A percentile compares a stretch with the other conserved stretches of the same genome.
Evolutionary conservation across 2,329 filamentous ascomycete species (phyloP).

Genomic region (Phaeosphaeria sp.): DNA sequence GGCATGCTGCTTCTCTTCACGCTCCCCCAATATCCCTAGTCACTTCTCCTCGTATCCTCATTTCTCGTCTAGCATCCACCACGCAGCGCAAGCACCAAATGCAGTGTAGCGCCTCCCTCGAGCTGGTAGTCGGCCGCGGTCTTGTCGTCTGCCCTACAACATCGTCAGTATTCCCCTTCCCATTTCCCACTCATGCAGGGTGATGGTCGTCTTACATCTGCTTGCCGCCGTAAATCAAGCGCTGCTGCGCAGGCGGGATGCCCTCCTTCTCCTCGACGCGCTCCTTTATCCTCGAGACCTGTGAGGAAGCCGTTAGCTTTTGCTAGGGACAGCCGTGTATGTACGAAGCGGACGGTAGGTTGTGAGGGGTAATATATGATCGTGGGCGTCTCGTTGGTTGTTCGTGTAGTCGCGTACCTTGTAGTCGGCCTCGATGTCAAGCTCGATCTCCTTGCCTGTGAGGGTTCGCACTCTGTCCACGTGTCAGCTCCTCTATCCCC

Average conservation of each 20-base stretch:
- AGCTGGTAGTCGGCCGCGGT: constrained; percentile 89
- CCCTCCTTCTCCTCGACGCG: constrained; percentile 99
- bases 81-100: constrained; percentile 92
- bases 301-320: constrained; percentile 14
- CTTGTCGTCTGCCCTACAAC: constrained; percentile 88
- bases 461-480: constrained; percentile 87
- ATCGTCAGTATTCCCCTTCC: constrained; percentile 8
- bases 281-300: constrained; percentile 98
- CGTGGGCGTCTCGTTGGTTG: not conserved
- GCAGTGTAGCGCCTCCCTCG: constrained; percentile 89
- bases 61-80: constrained; percentile 66
- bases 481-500: too few species aligned
- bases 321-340: not conserved
- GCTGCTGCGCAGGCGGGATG: constrained; percentile 95
- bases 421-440: constrained; percentile 94
- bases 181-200: not conserved
- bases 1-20: too few species aligned
- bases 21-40: not conserved
- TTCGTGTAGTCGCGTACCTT: constrained; percentile 66
- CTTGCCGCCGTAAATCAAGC: constrained; percentile 95
- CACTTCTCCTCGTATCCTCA: not conserved
- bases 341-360: too few species aligned
- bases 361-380: too few species aligned
- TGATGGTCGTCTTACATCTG: constrained; percentile 73
- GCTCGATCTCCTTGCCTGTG: constrained; percentile 98